Evolutionary conservation across 345 rosid species (phyloP).

Genomic region (Eucalyptus tenuipes): DNA sequence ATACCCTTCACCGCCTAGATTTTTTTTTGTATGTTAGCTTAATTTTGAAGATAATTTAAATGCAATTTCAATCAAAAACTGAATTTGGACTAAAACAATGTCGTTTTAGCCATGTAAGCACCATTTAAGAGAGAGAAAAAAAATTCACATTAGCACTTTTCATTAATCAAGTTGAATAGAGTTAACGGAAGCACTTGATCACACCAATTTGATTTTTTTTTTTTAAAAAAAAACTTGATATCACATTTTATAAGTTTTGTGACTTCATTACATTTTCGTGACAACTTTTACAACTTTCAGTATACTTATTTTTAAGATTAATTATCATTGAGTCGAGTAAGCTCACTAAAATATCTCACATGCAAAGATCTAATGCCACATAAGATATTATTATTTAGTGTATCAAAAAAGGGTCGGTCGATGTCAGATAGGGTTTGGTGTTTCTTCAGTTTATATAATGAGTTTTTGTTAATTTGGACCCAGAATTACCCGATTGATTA

Average conservation of each 20-base stretch:
- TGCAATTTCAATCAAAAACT: no score
- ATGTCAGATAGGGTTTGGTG: background rate
- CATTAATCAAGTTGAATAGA: no score
- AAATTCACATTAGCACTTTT: background rate
- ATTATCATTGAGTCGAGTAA: background rate
- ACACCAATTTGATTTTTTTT: no score
- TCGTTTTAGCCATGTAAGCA: accelerated
- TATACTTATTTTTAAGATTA: background rate
- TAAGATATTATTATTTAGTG: background rate
- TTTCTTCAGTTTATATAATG: background rate
- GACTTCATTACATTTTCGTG: no score
- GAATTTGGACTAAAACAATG: background rate
- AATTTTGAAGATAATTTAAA: no score
- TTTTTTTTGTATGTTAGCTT: background rate
- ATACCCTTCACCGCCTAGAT: background rate
- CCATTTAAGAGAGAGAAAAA: background rate
- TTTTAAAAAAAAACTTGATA: no score
- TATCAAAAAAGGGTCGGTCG: background rate
- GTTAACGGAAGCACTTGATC: no score
- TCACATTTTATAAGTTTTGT: no score
- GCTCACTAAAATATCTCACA: background rate
- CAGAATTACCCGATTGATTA: background rate
- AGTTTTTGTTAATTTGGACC: background rate
- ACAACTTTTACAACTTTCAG: accelerated
- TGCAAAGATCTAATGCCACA: background rate